Evolutionary conservation across 1,139 yeast genomes (phyloP).

Genomic region (Debaryomyces psychrophilus): DNA sequence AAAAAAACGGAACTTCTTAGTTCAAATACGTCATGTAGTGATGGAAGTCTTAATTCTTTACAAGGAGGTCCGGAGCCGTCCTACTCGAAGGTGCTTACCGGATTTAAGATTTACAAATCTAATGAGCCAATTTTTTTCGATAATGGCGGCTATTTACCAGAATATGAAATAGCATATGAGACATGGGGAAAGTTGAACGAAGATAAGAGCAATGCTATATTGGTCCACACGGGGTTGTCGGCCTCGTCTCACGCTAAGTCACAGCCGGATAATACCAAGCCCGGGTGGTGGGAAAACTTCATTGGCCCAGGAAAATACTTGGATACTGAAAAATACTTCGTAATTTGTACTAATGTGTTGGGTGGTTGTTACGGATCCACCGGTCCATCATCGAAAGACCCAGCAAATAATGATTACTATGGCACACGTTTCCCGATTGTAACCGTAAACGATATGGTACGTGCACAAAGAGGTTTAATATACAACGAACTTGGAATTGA

Average conservation of each 20-base stretch:
- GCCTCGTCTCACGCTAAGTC: slow-evolving; percentile 96
- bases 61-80: slow-evolving; percentile 87
- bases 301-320: slow-evolving; percentile 82
- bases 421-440: slow-evolving; percentile 89
- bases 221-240: slow-evolving; percentile 87
- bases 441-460: slow-evolving; percentile 85
- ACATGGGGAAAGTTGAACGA: slow-evolving; percentile 81
- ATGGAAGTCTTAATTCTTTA: slow-evolving; percentile 43
- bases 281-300: slow-evolving; percentile 97
- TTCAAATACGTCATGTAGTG: slow-evolving; percentile 19
- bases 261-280: slow-evolving; percentile 64
- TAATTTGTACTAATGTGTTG: slow-evolving; percentile 85
- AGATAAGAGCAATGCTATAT: slow-evolving; percentile 67
- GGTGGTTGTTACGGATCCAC: slow-evolving; percentile 97
- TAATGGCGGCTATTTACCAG: slow-evolving; percentile 77
- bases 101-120: slow-evolving; percentile 63
- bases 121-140: slow-evolving; percentile 69
- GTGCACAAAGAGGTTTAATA: slow-evolving; percentile 79
- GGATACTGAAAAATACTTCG: slow-evolving; percentile 80
- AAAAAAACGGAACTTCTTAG: slow-evolving; percentile 51
- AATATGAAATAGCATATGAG: slow-evolving; percentile 83
- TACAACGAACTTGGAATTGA: slow-evolving; percentile 60
- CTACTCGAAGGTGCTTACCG: slow-evolving; percentile 70
- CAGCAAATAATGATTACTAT: slow-evolving; percentile 65
- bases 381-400: slow-evolving; percentile 85